Evolutionary conservation across 202 grass and related monocot species (phyloP), one percentile per base, ranked within the genome.

Genomic region (Hordeum pubiflorum): DNA sequence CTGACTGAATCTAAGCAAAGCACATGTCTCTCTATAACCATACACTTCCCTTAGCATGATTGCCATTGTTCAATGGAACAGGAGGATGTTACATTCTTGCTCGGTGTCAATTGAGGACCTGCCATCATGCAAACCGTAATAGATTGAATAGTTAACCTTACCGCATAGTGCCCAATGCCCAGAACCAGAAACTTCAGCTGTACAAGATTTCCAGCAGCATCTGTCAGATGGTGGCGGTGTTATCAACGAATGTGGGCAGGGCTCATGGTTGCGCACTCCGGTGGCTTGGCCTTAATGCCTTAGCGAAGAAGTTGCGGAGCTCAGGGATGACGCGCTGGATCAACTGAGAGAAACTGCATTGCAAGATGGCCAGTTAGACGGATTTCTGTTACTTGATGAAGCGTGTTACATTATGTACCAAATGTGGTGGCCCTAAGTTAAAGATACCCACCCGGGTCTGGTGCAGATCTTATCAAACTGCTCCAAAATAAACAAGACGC

Each of bases 401-500:
- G 11, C 26, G 39, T 3, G 12, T 13, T 9, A 11, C 3, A 63
- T 41, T 33, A 37, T 11, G 18, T 32, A 20, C 29, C 44, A 15
- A 24, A 52, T 46, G 52, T 66, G 22, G 10, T 46, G 73, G 46
- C 54, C 37, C 37, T 39, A 77, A 17, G 26, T 62, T 74, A 41
- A 41, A 76, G 11, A 81, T 96, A 99, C 97, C 92, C 92, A 99
- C 97, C 92, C 97, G 6, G 97, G 81, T 77, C 80, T 82, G 39
- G 77, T 85, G 83, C 82, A 93, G 64, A 99, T 90, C 85, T 96
- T 96, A 10, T 99, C 91, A 55, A 99, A 99, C 58, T 99, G 90
- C 67, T 93, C 97, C 83, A 99, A 84, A 87, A 99, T 83, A 82
- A 93, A 99, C 76, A 99, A 77, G 78, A 99, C 77, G 11, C 97